Conservation (phyloP, 129 eudicot genomes). For the Pittosporum tobira region DNA sequence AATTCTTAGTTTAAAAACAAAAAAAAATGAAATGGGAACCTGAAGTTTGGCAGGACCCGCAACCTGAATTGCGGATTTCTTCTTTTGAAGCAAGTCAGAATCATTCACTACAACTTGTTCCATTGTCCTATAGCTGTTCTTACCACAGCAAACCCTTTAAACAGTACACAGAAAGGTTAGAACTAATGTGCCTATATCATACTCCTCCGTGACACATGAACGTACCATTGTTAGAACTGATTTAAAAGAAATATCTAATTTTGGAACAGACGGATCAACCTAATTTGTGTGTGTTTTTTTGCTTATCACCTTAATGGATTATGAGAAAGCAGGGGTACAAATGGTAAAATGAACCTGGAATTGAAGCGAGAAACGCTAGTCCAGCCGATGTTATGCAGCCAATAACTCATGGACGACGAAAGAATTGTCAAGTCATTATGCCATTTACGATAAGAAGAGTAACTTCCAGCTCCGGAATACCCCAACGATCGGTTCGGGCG, state of each 20-base stretch:
- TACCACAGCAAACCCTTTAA: slow-evolving; percentile 31
- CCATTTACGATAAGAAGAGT: too few species aligned
- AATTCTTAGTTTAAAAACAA: not conserved
- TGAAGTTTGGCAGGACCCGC: slow-evolving; percentile 74
- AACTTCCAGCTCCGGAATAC: too few species aligned
- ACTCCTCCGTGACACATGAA: too few species aligned
- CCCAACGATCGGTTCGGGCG: too few species aligned
- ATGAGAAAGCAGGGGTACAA: not conserved
- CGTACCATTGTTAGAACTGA: too few species aligned
- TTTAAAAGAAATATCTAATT: too few species aligned
- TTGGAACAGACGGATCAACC: too few species aligned
- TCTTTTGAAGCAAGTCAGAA: slow-evolving; percentile 39
- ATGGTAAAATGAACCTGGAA: slow-evolving; percentile 22
- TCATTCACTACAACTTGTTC: slow-evolving; percentile 48
- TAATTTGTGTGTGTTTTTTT: not conserved
- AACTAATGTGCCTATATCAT: too few species aligned
- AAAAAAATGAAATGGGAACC: slow-evolving; percentile 26
- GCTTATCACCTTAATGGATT: not conserved
- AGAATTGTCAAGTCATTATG: not conserved
- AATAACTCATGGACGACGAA: slow-evolving; percentile 31
- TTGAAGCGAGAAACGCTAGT: slow-evolving; percentile 24
- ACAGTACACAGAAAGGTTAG: not conserved
- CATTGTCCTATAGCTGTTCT: slow-evolving; percentile 27
- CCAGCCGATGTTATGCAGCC: slow-evolving; percentile 16
- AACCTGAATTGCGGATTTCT: slow-evolving; percentile 50